A percentile compares a stretch with the other conserved stretches of the same genome.
phyloP scores from a whole-genome alignment of 306 rosid genomes.

The Boehmeria nivea region DNA sequence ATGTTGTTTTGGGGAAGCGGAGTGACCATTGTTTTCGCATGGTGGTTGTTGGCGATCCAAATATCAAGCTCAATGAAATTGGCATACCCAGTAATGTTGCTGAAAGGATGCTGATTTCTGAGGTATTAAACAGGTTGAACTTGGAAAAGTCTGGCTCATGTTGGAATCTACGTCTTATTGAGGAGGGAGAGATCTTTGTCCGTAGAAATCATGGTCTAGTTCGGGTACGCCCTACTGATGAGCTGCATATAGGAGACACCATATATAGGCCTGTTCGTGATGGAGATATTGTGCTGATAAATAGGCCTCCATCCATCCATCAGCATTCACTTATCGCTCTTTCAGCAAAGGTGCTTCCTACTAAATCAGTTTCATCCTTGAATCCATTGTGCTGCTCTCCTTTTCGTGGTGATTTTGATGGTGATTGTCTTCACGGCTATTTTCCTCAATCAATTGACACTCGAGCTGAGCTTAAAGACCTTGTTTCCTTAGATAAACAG shows the following conservation, averaged over 20 bases:
- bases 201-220: conserved; percentile 44
- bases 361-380: conserved; percentile 53
- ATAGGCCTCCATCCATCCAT: conserved; percentile 97
- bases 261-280: conserved; percentile 64
- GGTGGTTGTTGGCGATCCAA: conserved; percentile 90
- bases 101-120: conserved; percentile 65
- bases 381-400: conserved; percentile 96
- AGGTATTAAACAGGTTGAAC: conserved; percentile 60
- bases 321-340: conserved; percentile 83
- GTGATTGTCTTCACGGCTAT: conserved; percentile 95
- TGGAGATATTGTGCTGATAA: conserved; percentile 72
- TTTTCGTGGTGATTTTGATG: conserved; percentile 93
- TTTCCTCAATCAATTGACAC: conserved; percentile 76
- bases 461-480: conserved; percentile 75
- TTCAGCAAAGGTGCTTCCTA: conserved; percentile 66
- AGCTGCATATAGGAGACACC: conserved; percentile 59
- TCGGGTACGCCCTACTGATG: conserved; percentile 36
- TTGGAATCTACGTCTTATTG: conserved; percentile 53
- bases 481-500: conserved; percentile 75
- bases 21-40: conserved; percentile 72
- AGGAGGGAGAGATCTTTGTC: conserved; percentile 59
- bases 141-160: conserved; percentile 40
- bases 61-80: conserved; percentile 67
- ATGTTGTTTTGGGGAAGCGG: conserved; percentile 90
- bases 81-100: conserved; percentile 84